Evolutionary conservation across 2,329 filamentous ascomycete genomes (phyloP).

Genomic region (Claviceps digitariae): DNA sequence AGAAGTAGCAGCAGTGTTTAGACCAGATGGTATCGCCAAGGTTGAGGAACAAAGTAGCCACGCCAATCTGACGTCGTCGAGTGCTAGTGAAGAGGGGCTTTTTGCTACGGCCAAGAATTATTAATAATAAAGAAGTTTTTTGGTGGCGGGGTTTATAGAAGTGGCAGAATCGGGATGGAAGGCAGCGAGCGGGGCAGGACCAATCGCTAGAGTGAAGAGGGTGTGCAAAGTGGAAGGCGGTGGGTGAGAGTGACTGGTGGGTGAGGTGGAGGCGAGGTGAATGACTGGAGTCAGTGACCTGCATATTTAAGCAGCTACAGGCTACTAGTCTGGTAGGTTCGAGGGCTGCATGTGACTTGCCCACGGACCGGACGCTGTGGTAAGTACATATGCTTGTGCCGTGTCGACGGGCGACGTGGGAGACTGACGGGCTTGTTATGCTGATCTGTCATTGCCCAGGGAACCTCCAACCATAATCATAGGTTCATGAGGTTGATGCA

Average conservation of each 20-base stretch:
- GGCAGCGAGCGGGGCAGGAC: background rate
- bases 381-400: too few species aligned
- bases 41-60: background rate
- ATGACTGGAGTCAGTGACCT: too few species aligned
- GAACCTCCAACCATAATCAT: too few species aligned
- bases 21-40: background rate
- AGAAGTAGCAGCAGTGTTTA: background rate
- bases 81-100: background rate
- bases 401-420: too few species aligned
- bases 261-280: too few species aligned
- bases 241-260: background rate
- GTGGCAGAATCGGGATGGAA: background rate
- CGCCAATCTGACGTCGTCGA: background rate
- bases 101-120: constrained; percentile 7
- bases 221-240: constrained; percentile 1
- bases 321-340: too few species aligned
- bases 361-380: background rate
- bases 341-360: background rate
- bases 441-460: background rate
- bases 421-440: too few species aligned
- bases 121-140: constrained; percentile 12
- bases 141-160: constrained; percentile 11
- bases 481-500: too few species aligned
- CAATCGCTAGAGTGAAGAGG: background rate
- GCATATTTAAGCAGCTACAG: too few species aligned